Base-by-base conservation (phyloP, 352 stramenopile species). In the Phytopythium sindhum region DNA sequence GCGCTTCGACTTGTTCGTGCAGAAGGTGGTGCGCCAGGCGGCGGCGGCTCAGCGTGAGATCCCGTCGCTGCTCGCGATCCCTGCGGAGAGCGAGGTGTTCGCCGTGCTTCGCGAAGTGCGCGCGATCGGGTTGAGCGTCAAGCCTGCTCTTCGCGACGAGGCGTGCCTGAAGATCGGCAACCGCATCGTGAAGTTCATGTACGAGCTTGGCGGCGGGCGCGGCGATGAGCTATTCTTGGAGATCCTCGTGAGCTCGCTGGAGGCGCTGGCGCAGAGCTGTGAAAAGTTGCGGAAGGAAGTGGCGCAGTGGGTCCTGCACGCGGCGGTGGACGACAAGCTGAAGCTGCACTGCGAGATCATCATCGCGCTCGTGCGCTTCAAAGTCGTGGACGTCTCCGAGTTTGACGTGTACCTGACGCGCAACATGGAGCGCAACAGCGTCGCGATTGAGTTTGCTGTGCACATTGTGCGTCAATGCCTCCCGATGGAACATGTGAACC, bases 121-220 rank as follows among this genome's bases (percentile, higher is more conserved):
- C 45, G 80, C 83, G 44, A 73, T 94, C 48, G 85, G 84, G 23
- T 69, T 75, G 10, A 85, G 78, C 48, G 87, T 96, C n/a, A 90
- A 91, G 68, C 81, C 84, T 26, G 67, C 72, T 6, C 66, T 93
- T 14, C 82, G 89, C 21, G 89, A 97, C 69, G 95, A 99, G 74
- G 88, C 93, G 21, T 93, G 93, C 29, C 78, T 99, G n/a, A 97
- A 93, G 72, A 98, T 99, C 67, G 93, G 92, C 1, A 96, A 99
- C 68, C 87, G 84, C 26, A 98, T 99, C 59, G 98, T 99, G 65
- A 99, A 99, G 78, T 95, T 95, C 56, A 91, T 99, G 67, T 99
- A 99, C 63, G 96, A 99, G 65, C 68, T 96, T 23, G 85, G 85
- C 19, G 85, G 85, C 19, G 84, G 85, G 11, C 85, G 84, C 53